Evolutionary conservation across 2,329 filamentous ascomycete genomes (phyloP), one percentile per base, ranked within the genome.

Genomic region (Ophiostoma piceae): DNA sequence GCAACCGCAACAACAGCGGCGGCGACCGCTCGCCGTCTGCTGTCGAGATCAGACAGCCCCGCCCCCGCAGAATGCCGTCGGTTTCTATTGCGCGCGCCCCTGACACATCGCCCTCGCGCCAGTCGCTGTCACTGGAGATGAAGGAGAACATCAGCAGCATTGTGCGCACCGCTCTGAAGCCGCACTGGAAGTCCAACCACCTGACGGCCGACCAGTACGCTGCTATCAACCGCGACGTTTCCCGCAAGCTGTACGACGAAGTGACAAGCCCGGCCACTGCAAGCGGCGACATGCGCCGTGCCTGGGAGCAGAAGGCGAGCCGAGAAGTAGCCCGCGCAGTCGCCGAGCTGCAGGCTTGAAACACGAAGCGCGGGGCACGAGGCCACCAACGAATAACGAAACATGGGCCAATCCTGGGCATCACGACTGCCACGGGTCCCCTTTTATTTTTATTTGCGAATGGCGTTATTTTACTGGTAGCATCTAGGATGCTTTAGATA

Each of bases 191-290:
- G 72, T 90, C 90, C 60, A 89, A 90, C 74, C 87, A 90, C 73
- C 85, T 98, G 72, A 92, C 89, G 22, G 92, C 93, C 74, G 92
- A 97, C 71, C 90, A 97, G 79, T 99, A 96, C 78, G 94, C 92
- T 2, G 88, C 88, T 70, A 97, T 98, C 79, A 98, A 98, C 77
- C 89, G 93, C 72, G 90, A 91, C 71, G 89, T 98, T 43, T 97
- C 92, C 60, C 90, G 92, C 71, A 91, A 90, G 80, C 83, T 99
- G 71, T 99, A 99, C 79, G 92, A 88, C 73, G 85, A 88, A 72
- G 83, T 87, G 65, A 82, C 82, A 66, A 81, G 84, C 72, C 83
- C 83, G 16, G 80, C 83, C 26, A 79, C 82, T 32, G 83, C 95
- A 39, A 86, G 91, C 75, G 84, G 90, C 29, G 85, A 87, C 37